Base-by-base conservation (phyloP, 805 yeast genomes). In the Cyberlindnera petersonii region DNA sequence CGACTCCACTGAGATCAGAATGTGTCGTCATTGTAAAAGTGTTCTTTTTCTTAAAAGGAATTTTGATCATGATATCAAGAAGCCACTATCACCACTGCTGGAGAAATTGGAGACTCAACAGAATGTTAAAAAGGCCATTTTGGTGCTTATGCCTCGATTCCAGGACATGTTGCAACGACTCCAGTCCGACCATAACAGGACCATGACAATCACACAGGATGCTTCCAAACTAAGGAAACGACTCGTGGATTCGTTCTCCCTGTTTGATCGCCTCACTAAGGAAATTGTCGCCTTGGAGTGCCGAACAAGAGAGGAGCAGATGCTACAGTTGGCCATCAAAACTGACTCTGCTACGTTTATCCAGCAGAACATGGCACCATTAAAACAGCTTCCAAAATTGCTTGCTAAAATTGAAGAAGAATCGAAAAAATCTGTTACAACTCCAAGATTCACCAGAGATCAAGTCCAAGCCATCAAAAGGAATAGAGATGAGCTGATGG, bases 401-500 rank as follows among this genome's bases (percentile, higher is more conserved):
- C 58, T 73, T 36, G 62, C 68, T 42, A 34, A 51, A 15, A 30
- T 47, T 8, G 49, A 47, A 11, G 36, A 38, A 20, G 39, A 42
- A 15, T 37, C 43, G 6, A 45, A 37, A 36, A 49, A 37, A 40
- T 33, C 13, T 18, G 47, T 17, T 40, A 57, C 34, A 33, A 35
- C 19, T 24, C 57, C 35, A 15, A 43, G 44, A 19, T 43, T 50
- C 19, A 57, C 55, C 15, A 32, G 69, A 66, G 33, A 75, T 60
- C 53, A 61, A 2, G 69, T 79, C 5, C 70, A 74, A 35, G 73
- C 79, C 46, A 72, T 83, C 9, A 68, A 88, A 30, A 70, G 70
- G 35, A 61, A 69, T 20, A 63, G 93, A 32, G 91, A 87, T 48
- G 81, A 82, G 47, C 62, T 89, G 42, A 84, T 89, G 82, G 96